Evolutionary conservation across 257 asterid species (phyloP), one percentile per base, ranked within the genome.

Genomic region (Craterostigma plantagineum): DNA sequence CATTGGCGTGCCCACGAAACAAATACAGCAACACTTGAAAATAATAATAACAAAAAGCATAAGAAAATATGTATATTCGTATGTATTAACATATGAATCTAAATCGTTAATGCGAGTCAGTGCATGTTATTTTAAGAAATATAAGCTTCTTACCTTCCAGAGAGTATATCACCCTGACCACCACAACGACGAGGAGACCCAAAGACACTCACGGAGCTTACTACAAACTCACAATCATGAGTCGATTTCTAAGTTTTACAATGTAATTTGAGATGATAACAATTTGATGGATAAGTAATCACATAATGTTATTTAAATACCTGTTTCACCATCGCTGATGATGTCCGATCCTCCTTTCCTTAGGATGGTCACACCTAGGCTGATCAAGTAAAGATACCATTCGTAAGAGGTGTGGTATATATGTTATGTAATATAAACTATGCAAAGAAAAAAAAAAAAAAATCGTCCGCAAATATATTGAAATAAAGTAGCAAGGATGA

Each of bases 111-210:
- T 23, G 30, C 30, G 4, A 6, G 6, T 23, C 6, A 23, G 6
- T 23, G 2, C n/a, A n/a, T n/a, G n/a, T n/a, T n/a, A n/a, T n/a
- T 23, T 2, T 2, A 23, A 23, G 30, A 23, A 23, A 23, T 23
- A 23, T 2, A 23, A 39, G 43, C 9, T 23, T 44, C 39, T 59
- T 54, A 77, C 95, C 98, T 72, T 63, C 98, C 98, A 10, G 98
- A 75, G 36, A 90, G 95, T 62, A 90, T 77, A 57, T 90, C 95
- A 33, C 98, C 98, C 64, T 90, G 98, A 58, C 98, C 98, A 55
- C 98, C 95, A 63, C 98, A 90, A 33, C 98, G 94, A 14, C 98
- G 86, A 34, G 93, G 98, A 43, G 98, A 83, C 51, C 95, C 95
- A 43, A 70, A 83, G 11, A 49, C 51, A 53, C 73, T 67, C 43